Base-by-base conservation (phyloP, 305 asterid species). In the Fraxinus dipetala region DNA sequence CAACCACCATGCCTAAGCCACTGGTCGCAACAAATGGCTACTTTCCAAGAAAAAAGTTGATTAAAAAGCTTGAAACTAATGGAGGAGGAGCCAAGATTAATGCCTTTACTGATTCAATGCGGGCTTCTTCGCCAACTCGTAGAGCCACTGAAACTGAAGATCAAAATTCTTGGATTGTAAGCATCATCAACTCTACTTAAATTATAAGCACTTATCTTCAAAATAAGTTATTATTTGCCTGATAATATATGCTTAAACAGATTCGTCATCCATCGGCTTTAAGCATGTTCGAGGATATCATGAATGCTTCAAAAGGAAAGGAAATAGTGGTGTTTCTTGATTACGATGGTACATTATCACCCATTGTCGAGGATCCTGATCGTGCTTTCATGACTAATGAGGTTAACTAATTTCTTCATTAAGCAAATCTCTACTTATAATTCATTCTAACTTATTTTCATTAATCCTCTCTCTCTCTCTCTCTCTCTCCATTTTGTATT, bases 341-440 rank as follows among this genome's bases (percentile, higher is more conserved):
- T 82, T 95, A 95, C 28, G 99, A 95, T 76, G 99, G 98, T 40
- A 94, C 99, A 18, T 89, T 95, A 26, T 95, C 99, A 13, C 97
- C 99, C 73, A 95, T 94, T 35, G 99, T 95, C 2, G 93, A 89
- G 26, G 95, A 95, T 72, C 99, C 99, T 2, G 98, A 95, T 3
- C 82, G 87, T n/a, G 99, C 99, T 77, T 91, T 91, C 88, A 94
- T 95, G 86, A 85, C 97, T 16, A 56, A 16, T 3, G 98, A 92
- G 95, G 98, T 95, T 70, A 26, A 24, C 56, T 0, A 0, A 7
- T 24, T 7, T 34, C 3, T 5, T 11, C 81, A 10, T 81, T 31
- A 24, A 22, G 5, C 1, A 56, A 54, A 6, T 69, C 18, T 26
- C 6, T 10, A 13, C 1, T 3, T 35, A 24, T 4, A 5, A 11